Base-by-base conservation (phyloP, 2,329 filamentous ascomycete genomes). In the Ophiostoma montium region DNA sequence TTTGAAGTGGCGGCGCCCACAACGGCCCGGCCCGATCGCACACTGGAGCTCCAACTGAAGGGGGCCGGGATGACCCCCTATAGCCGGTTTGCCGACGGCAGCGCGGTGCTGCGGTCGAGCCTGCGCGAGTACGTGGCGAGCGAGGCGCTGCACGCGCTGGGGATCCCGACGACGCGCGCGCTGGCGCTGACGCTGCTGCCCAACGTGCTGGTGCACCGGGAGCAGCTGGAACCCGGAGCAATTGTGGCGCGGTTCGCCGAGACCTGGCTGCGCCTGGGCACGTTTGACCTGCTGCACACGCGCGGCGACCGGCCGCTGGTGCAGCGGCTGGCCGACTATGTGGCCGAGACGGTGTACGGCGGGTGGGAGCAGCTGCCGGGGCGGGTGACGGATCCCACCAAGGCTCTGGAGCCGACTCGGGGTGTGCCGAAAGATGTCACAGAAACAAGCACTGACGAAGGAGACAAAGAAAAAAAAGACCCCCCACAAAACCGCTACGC, bases 111-210 rank as follows among this genome's bases (percentile, higher is more conserved):
- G 47, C 73, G 92, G 53, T 94, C 86, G 27, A 94, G 87, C 60
- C 94, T 98, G 57, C 77, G 92, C 53, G 92, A 98, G 67, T 98
- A 92, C 57, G 70, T 98, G 39, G 89, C 94, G 18, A 94, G 85
- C 45, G 92, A 98, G 69, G 80, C 82, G 23, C 75, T 98, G 39
- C 78, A 95, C 62, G 86, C 88, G 1, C 75, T 98, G 2, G 72
- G 77, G 1, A 90, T 98, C 53, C 89, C 90, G 0, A 84, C 80
- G 0, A 98, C 92, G 0, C 73, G 92, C 52, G 92, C 92, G 0
- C 67, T 98, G 30, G 84, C 88, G 33, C 71, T 98, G 51, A 89
- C 83, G 0, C 68, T 92, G 15, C 70, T 87, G 13, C 86, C 86
- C 0, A 72, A 86, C 47, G 73, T 76, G 30, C 79, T 74, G 53